A percentile compares a stretch with the other conserved stretches of the same genome.
Evolutionary conservation across 305 asterid species (phyloP).

Genomic region (Fraxinus nigra): DNA sequence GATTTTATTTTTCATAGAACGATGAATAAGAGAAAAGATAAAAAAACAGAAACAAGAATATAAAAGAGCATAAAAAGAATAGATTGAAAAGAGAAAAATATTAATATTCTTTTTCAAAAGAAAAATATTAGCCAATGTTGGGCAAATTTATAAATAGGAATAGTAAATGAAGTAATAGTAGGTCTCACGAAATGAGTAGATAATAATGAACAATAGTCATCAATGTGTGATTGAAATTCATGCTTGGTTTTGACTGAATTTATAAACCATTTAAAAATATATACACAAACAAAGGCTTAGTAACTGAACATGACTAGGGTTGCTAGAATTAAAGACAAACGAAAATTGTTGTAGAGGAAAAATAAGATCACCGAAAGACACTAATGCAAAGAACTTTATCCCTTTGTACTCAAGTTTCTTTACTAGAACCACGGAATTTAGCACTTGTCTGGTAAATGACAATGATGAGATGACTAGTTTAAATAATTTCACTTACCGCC

Average conservation of each 20-base stretch:
- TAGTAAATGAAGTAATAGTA: background rate
- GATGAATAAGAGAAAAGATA: background rate
- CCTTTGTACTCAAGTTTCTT: background rate
- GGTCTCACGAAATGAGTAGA: background rate
- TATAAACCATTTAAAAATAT: background rate
- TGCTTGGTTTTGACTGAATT: background rate
- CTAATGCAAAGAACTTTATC: background rate
- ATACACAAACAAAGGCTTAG: background rate
- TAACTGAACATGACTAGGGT: background rate
- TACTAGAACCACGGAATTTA: background rate
- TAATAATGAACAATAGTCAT: background rate
- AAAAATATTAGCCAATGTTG: background rate
- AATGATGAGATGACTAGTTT: background rate
- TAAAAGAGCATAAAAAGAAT: background rate
- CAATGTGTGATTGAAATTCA: background rate
- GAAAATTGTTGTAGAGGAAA: background rate
- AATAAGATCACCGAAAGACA: background rate
- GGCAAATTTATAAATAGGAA: background rate
- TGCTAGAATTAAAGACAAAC: background rate
- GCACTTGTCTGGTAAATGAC: background rate
- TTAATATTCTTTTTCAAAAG: background rate
- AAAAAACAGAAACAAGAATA: background rate
- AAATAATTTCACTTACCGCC: background rate
- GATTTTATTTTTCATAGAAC: background rate
- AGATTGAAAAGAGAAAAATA: background rate